Evolutionary conservation across 2,329 filamentous ascomycete genomes (phyloP).

Genomic region (Ampelomyces quisqualis): DNA sequence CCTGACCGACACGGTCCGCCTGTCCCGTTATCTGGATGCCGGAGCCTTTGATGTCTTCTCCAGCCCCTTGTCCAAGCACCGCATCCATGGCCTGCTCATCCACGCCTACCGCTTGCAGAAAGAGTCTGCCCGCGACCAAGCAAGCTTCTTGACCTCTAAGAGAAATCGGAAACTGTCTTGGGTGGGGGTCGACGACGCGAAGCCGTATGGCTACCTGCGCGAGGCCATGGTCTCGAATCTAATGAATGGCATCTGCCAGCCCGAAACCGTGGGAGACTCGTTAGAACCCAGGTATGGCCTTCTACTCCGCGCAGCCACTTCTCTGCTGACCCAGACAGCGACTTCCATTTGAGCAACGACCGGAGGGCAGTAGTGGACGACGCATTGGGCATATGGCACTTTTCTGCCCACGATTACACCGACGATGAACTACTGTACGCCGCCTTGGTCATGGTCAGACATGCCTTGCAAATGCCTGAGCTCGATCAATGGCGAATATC

Average conservation of each 20-base stretch:
- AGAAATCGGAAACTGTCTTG: slow-evolving; percentile 82
- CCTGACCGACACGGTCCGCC: slow-evolving; percentile 53
- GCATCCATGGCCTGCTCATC: slow-evolving; percentile 73
- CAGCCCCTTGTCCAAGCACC: slow-evolving; percentile 72
- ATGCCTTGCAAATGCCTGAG: slow-evolving; percentile 79
- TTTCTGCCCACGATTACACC: slow-evolving; percentile 83
- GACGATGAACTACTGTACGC: slow-evolving; percentile 89
- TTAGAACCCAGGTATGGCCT: slow-evolving; percentile 59
- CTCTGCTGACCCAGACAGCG: slow-evolving; percentile 43
- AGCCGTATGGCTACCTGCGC: slow-evolving; percentile 83
- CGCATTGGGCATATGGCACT: slow-evolving; percentile 77
- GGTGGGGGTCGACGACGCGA: slow-evolving; percentile 82
- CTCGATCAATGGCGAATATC: slow-evolving; percentile 78
- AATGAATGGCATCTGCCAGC: slow-evolving; percentile 85
- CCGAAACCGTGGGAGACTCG: slow-evolving; percentile 62
- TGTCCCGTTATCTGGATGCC: slow-evolving; percentile 76
- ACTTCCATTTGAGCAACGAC: slow-evolving; percentile 67
- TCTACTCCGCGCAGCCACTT: not conserved
- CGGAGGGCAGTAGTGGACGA: slow-evolving; percentile 66
- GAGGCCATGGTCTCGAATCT: slow-evolving; percentile 92
- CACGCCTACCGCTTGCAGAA: slow-evolving; percentile 82
- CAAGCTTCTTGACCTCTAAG: slow-evolving; percentile 69
- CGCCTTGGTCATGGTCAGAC: slow-evolving; percentile 84
- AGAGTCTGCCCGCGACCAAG: slow-evolving; percentile 71
- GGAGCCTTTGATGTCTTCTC: slow-evolving; percentile 85